These are phyloP conservation scores for Colletotrichum costaricense DNA, from an alignment of 2,329 filamentous ascomycete species.

Conservation along the genomic window DNA sequence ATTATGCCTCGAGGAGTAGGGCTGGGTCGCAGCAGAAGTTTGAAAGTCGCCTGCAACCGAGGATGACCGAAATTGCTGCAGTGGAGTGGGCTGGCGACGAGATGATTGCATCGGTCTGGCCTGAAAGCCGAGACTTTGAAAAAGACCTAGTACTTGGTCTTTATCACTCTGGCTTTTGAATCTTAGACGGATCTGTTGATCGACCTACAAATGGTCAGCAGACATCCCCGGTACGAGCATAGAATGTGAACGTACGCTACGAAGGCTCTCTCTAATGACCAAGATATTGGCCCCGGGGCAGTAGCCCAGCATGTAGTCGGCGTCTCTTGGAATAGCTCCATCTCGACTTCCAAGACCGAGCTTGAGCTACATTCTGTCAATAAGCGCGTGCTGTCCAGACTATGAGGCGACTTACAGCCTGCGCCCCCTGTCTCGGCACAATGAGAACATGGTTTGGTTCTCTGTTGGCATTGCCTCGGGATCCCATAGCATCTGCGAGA, in stretches of 20 bases:
- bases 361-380: not conserved
- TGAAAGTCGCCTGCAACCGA: not conserved
- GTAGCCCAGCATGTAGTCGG: not conserved
- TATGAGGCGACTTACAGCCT: not conserved
- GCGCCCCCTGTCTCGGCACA: not conserved
- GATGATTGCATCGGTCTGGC: not conserved
- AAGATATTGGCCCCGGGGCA: not conserved
- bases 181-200: not conserved
- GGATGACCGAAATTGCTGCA: not conserved
- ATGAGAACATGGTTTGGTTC: slow-evolving; percentile 12
- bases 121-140: not conserved
- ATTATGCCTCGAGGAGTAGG: not conserved
- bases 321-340: not conserved
- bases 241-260: not conserved
- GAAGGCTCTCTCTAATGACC: not conserved
- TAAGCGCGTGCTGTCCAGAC: too few species aligned
- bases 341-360: slow-evolving; percentile 4
- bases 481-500: not conserved
- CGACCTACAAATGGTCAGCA: not conserved
- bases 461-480: not conserved
- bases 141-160: not conserved
- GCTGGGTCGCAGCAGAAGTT: not conserved
- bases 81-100: not conserved
- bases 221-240: not conserved
- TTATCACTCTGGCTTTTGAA: slow-evolving; percentile 9